phyloP scores from a whole-genome alignment of 306 rosid species.

The Spatholobus suberectus region DNA sequence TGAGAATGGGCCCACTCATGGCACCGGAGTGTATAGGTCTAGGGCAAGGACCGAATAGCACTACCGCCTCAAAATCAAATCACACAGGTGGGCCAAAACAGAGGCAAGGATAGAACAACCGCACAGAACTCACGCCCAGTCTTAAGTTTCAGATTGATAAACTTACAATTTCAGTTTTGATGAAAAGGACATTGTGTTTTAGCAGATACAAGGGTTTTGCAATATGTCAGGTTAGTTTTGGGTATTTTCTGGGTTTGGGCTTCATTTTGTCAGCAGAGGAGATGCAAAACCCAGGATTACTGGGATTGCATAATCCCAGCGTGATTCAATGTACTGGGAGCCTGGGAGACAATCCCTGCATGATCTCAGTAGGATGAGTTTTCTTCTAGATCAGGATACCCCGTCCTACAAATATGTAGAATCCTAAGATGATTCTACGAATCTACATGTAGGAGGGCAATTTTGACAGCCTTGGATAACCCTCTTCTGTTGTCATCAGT shows the following conservation, averaged over 20 bases:
- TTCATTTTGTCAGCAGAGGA: not conserved
- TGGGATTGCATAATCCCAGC: not conserved
- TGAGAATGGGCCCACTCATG: not conserved
- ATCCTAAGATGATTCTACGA: too few relatives aligned
- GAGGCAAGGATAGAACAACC: too few relatives aligned
- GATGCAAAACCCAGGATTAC: slow-evolving; percentile 1
- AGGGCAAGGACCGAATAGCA: too few relatives aligned
- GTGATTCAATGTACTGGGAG: not conserved
- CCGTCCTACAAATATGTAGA: too few relatives aligned
- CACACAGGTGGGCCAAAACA: too few relatives aligned
- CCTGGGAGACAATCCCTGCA: too few relatives aligned
- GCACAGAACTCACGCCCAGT: not conserved
- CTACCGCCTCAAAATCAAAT: too few relatives aligned
- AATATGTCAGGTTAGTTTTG: not conserved
- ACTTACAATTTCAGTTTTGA: not conserved
- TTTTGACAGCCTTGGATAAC: slow-evolving; percentile 13
- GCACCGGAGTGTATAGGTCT: too few relatives aligned
- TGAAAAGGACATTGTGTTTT: not conserved
- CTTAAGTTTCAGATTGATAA: not conserved
- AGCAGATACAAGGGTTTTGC: not conserved
- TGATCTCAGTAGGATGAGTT: too few relatives aligned
- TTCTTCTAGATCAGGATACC: too few relatives aligned
- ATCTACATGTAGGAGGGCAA: not conserved
- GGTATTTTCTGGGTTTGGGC: not conserved
- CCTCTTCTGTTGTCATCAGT: not conserved